These are phyloP conservation scores for Spencermartinsiella ligniputridi DNA, from an alignment of 1,139 yeast genomes.

Conservation along the genomic window DNA sequence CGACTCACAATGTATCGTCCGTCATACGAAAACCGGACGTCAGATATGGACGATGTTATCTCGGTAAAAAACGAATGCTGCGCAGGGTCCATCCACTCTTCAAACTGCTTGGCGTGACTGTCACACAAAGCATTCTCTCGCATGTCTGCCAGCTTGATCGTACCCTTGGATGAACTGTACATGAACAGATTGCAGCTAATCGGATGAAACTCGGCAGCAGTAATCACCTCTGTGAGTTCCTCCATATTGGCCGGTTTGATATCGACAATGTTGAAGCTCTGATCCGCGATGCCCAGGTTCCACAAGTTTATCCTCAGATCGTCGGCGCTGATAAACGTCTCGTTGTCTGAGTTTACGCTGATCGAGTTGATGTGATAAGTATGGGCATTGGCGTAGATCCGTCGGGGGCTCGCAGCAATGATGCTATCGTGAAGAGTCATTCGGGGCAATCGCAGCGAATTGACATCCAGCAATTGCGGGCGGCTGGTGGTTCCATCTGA, in stretches of 20 bases:
- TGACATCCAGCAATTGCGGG: slow-evolving; percentile 25
- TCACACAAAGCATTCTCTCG: slow-evolving; percentile 94
- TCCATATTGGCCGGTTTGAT: slow-evolving; percentile 99
- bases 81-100: slow-evolving; percentile 89
- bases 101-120: slow-evolving; percentile 78
- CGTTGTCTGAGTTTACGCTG: slow-evolving; percentile 92
- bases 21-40: slow-evolving; percentile 86
- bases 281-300: slow-evolving; percentile 94
- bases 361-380: slow-evolving; percentile 97
- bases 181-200: slow-evolving; percentile 85
- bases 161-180: slow-evolving; percentile 96
- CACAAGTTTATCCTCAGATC: slow-evolving; percentile 94
- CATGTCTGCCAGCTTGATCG: slow-evolving; percentile 95
- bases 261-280: slow-evolving; percentile 91
- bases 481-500: slow-evolving; percentile 38
- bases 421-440: slow-evolving; percentile 89
- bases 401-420: slow-evolving; percentile 91
- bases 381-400: slow-evolving; percentile 91
- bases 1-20: slow-evolving; percentile 94
- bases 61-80: slow-evolving; percentile 96
- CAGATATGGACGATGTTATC: slow-evolving; percentile 90
- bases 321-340: slow-evolving; percentile 89
- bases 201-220: slow-evolving; percentile 98
- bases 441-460: slow-evolving; percentile 69
- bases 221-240: slow-evolving; percentile 95